Evolutionary conservation across 116 monocot genomes (phyloP), one percentile per base, ranked within the genome.

Genomic region (Phalaenopsis hybrid): DNA sequence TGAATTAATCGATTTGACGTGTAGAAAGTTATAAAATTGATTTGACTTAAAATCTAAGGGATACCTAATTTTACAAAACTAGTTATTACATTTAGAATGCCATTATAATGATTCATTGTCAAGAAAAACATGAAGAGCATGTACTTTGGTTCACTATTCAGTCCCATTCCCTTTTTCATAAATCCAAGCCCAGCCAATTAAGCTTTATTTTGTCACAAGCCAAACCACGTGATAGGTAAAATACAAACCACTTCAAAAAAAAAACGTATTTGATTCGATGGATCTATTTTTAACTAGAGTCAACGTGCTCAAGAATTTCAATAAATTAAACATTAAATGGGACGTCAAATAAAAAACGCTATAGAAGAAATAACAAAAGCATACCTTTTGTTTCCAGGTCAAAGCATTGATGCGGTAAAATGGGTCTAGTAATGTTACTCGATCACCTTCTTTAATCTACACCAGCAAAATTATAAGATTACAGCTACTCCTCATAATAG

Each of bases 371-470:
- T 48, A 28, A 79, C 15, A 12, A 65, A 55, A 74, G 0, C 3
- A 41, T 87, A 96, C 96, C 91, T 91, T 94, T 43, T 48, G 81
- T 82, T 92, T 94, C 92, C 94, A 96, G 77, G 89, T 89, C 83
- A 94, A 81, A 80, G 92, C 89, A 41, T 83, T 78, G 46, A 81
- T 58, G 41, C 83, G 87, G 73, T 82, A 80, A 84, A 79, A 86
- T 28, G 96, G 96, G 65, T 91, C 94, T 76, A 94, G 48, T 59
- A 96, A 50, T 81, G 89, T 88, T 77, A 94, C 88, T 72, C 85
- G 80, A 85, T 96, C 96, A 77, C 94, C 92, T 87, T 94, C 96
- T 85, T 94, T 94, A 43, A 96, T 87, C 96, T 96, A 84, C 74
- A 75, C 23, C 75, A 75, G 21, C 17, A 46, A 75, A 75, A 75